A percentile compares a stretch with the other conserved stretches of the same genome.
Evolutionary conservation across 2,329 filamentous ascomycete genomes (phyloP).

Genomic region (Fusarium sp.): DNA sequence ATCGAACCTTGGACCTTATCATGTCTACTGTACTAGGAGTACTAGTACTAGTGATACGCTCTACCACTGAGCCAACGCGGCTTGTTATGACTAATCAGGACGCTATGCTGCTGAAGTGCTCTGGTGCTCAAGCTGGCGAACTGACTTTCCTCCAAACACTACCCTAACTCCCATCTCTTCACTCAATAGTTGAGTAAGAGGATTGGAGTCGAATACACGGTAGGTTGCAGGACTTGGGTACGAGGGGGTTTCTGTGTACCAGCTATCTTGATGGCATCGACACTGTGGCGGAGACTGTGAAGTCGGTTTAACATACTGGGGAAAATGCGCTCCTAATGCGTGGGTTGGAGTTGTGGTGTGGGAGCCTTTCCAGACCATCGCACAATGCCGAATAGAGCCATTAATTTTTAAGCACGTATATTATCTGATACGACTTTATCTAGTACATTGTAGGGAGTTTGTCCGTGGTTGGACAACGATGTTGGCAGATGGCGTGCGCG

Average conservation of each 20-base stretch:
- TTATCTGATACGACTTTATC: background rate
- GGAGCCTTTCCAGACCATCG: background rate
- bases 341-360: background rate
- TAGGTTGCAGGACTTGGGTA: background rate
- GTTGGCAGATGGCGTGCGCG: background rate
- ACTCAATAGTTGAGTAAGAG: background rate
- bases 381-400: background rate
- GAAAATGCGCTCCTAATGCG: background rate
- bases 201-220: too few relatives aligned
- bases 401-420: background rate
- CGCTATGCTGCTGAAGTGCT: background rate
- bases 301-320: background rate
- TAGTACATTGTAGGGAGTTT: background rate
- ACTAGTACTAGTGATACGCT: background rate
- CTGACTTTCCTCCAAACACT: background rate
- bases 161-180: background rate
- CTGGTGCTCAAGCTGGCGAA: background rate
- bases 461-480: background rate
- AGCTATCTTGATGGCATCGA: background rate
- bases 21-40: background rate
- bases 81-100: background rate
- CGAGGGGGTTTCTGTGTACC: background rate
- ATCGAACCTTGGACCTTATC: constrained; percentile 1
- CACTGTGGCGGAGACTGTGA: background rate
- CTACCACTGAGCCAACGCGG: background rate